Base-by-base conservation (phyloP, 2,329 filamentous ascomycete species). In the Penicillium sp. region DNA sequence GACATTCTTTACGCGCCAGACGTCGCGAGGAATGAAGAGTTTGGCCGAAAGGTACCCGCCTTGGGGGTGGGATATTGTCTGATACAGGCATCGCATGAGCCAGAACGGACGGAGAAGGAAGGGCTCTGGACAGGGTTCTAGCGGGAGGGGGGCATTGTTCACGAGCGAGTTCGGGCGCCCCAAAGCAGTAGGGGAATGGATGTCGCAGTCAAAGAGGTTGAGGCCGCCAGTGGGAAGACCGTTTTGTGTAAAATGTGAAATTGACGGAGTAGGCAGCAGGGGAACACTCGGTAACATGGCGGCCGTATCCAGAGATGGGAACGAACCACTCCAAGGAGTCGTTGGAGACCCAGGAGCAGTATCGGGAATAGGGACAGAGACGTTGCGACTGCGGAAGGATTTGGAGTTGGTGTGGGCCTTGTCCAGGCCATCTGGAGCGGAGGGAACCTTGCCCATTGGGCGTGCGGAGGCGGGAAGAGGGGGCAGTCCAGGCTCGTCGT, bases 31-130 rank as follows among this genome's bases (percentile, higher is more conserved):
- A 5, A 99, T 85, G 71, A 99, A 99, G 0, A 99, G 83, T 68
- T 92, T 93, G 22, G 88, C 94, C 54, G 93, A 96, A 19, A 99
- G 73, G 72, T 97, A 99, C 16, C 93, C 95, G 39, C 95, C 95
- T 24, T 92, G 87, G 2, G 94, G 92, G 70, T 99, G 94, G 18
- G 89, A 89, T 46, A 99, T 86, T 0, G 93, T 96, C 73, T 97
- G 92, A 72, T 95, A 96, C 27, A 99, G 83, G 61, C 90, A 93
- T 55, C 95, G 88, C 91, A 99, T 96, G 46, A 99, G 82, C 95
- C 95, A 99, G 75, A 97, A 99, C 2, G 95, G 96, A 19, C 95
- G 88, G n/a, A 98, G 82, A 69, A 97, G 83, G 60, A 89, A 88
- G 41, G 96, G 92, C 37, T 89, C 91, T 1, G 95, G 95, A 72